These are phyloP conservation scores for Lactifluus rugatus DNA, from an alignment of 768 basidiomycete genomes.

Conservation along the genomic window DNA sequence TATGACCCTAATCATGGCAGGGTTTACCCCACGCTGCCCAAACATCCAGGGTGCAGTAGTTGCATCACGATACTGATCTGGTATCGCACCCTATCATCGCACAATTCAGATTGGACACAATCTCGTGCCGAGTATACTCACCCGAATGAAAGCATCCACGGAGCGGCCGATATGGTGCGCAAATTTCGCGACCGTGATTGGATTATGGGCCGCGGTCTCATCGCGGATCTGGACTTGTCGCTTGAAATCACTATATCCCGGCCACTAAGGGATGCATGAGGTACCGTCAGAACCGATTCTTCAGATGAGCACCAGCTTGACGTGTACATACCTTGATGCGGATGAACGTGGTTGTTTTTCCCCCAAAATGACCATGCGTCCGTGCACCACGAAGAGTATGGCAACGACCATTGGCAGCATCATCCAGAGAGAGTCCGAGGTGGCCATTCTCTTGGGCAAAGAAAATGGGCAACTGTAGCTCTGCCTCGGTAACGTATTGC, in stretches of 20 bases:
- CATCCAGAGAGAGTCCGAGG: constrained; percentile 3
- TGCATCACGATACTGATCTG: neutral
- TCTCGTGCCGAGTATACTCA: neutral
- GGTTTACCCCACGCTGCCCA: neutral
- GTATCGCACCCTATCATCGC: neutral
- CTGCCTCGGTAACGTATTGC: constrained; percentile 6
- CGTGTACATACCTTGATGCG: constrained; percentile 7
- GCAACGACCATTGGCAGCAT: constrained; percentile 2
- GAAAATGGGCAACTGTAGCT: constrained; percentile 14
- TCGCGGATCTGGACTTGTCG: constrained; percentile 12
- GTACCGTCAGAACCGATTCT: neutral
- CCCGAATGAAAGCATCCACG: constrained; percentile 8
- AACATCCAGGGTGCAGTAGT: neutral
- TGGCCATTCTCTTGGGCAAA: constrained; percentile 1
- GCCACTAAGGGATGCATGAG: constrained; percentile 3
- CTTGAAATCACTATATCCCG: constrained; percentile 2
- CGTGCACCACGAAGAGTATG: neutral
- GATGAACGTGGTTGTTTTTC: constrained; percentile 3
- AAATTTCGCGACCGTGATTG: constrained; percentile 9
- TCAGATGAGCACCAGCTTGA: neutral
- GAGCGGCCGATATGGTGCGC: constrained; percentile 10
- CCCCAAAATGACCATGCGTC: neutral
- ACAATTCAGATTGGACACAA: neutral
- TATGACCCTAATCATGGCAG: constrained; percentile 1
- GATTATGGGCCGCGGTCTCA: constrained; percentile 1